phyloP scores from a whole-genome alignment of 2,329 filamentous ascomycete genomes.

The Stagonosporopsis vannaccii region DNA sequence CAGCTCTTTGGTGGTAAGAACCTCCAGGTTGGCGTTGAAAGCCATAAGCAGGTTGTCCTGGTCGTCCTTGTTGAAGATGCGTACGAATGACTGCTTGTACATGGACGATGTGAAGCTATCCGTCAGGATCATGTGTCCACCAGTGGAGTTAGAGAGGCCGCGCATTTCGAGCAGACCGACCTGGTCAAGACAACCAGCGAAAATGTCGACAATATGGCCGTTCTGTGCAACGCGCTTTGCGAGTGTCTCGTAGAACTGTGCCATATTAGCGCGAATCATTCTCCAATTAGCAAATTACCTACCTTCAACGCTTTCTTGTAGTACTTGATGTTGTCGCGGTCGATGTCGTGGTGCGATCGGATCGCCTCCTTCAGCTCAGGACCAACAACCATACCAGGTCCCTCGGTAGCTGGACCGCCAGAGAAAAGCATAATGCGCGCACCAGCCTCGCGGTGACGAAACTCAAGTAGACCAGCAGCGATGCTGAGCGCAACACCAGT shows the following conservation, averaged over 20 bases:
- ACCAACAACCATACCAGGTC: conserved; percentile 94
- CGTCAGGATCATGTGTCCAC: conserved; percentile 96
- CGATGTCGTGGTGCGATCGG: conserved; percentile 97
- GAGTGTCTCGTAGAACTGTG: conserved; percentile 88
- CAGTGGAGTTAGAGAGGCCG: conserved; percentile 91
- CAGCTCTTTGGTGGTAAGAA: conserved; percentile 95
- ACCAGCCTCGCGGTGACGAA: conserved; percentile 93
- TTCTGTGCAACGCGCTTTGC: conserved; percentile 96
- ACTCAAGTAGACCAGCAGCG: conserved; percentile 89
- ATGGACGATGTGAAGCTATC: conserved; percentile 99
- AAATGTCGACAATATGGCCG: conserved; percentile 96
- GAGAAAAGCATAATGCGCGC: conserved; percentile 97
- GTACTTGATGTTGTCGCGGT: conserved; percentile 98
- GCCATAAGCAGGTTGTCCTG: conserved; percentile 97
- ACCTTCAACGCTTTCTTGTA: conserved; percentile 99
- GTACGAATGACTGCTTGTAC: conserved; percentile 98
- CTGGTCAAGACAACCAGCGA: conserved; percentile 95
- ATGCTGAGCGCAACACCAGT: conserved; percentile 97
- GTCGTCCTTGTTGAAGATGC: conserved; percentile 95
- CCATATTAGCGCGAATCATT: background rate
- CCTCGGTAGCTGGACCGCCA: conserved; percentile 92
- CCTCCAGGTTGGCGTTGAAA: conserved; percentile 95
- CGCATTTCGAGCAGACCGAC: conserved; percentile 99
- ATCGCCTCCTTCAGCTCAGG: conserved; percentile 96
- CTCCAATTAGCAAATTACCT: conserved; percentile 26